A percentile compares a stretch with the other conserved stretches of the same genome.
These are phyloP conservation scores for Dactylellina cionopaga DNA, from an alignment of 2,329 filamentous ascomycete species.

Conservation along the genomic window DNA sequence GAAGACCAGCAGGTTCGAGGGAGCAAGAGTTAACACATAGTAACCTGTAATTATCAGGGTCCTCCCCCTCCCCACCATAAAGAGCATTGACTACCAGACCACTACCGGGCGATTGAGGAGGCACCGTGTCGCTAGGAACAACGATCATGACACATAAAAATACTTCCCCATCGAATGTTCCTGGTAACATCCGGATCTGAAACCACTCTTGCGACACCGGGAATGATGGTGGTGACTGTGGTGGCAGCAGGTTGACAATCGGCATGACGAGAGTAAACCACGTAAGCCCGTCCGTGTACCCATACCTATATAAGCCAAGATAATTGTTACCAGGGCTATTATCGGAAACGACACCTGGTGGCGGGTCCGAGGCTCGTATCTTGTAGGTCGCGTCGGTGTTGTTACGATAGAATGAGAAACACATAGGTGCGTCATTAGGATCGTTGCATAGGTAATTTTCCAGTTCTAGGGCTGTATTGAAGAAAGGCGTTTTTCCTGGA, in stretches of 20 bases:
- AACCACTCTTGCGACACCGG: background rate
- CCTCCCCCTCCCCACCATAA: background rate
- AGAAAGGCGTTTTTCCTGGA: background rate
- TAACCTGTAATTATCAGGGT: background rate
- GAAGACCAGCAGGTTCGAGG: background rate
- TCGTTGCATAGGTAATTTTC: background rate
- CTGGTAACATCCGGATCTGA: background rate
- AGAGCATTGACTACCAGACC: background rate
- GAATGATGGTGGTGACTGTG: background rate
- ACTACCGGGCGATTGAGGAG: background rate
- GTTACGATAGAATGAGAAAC: slow-evolving; percentile 1
- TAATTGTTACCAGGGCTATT: background rate
- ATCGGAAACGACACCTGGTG: too few relatives aligned
- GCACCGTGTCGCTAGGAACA: background rate
- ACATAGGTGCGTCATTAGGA: background rate
- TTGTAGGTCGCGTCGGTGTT: background rate
- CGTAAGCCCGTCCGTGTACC: background rate
- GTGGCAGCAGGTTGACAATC: background rate
- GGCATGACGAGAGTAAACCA: background rate
- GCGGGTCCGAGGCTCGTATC: too few relatives aligned
- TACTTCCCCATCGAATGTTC: background rate
- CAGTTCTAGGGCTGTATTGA: background rate
- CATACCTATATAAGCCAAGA: background rate
- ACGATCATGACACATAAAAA: background rate
- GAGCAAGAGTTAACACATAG: background rate